phyloP scores from a whole-genome alignment of 805 yeast genomes.

The Cyberlindnera suaveolens region DNA sequence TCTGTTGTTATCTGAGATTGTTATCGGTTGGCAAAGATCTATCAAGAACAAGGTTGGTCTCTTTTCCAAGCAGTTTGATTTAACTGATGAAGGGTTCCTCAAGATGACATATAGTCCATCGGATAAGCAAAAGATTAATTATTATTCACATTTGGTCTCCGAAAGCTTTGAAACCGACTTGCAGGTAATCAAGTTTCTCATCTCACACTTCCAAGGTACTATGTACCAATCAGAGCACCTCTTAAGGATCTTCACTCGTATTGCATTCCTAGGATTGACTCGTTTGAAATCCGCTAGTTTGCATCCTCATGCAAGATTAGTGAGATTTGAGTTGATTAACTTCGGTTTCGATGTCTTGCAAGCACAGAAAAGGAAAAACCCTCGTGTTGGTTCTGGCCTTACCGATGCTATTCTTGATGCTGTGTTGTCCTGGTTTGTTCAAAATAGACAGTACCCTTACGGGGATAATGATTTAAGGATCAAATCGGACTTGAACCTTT shows the following conservation, averaged over 20 bases:
- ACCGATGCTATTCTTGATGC: slow-evolving; percentile 50
- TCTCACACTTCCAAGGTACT: slow-evolving; percentile 76
- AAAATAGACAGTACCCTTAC: slow-evolving; percentile 62
- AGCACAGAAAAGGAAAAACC: slow-evolving; percentile 44
- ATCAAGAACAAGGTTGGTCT: slow-evolving; percentile 57
- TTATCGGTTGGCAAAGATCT: slow-evolving; percentile 61
- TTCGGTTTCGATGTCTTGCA: slow-evolving; percentile 62
- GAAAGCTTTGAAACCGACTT: slow-evolving; percentile 60
- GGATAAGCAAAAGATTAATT: slow-evolving; percentile 51
- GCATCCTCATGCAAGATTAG: slow-evolving; percentile 76
- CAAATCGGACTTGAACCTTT: slow-evolving; percentile 57
- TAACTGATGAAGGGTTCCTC: slow-evolving; percentile 51
- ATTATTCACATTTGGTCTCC: slow-evolving; percentile 42
- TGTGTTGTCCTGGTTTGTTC: slow-evolving; percentile 72
- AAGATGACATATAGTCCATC: slow-evolving; percentile 90
- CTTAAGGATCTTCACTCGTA: slow-evolving; percentile 59
- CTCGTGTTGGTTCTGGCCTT: slow-evolving; percentile 40
- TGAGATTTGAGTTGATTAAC: slow-evolving; percentile 66
- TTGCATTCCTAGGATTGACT: slow-evolving; percentile 49
- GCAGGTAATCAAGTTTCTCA: slow-evolving; percentile 57
- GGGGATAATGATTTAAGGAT: slow-evolving; percentile 75
- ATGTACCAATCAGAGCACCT: slow-evolving; percentile 65
- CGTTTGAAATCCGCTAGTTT: slow-evolving; percentile 53
- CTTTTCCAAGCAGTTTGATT: slow-evolving; percentile 51
- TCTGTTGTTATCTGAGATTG: slow-evolving; percentile 62